A percentile compares a stretch with the other conserved stretches of the same genome.
Evolutionary conservation across 305 asterid species (phyloP).

Genomic region (Ilex paraguariensis): DNA sequence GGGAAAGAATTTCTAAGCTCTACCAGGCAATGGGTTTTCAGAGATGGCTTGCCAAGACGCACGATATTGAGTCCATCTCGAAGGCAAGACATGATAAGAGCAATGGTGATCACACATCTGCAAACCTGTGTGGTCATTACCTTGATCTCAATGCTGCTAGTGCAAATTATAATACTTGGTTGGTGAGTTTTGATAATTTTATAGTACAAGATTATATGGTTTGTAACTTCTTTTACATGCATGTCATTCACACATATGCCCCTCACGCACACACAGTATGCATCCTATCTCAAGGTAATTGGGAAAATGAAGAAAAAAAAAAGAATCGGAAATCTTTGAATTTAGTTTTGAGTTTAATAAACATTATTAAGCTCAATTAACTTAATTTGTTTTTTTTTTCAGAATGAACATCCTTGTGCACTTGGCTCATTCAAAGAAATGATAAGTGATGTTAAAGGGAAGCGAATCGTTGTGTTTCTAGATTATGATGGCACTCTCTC

Average conservation of each 20-base stretch:
- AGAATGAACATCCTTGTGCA: slow-evolving; percentile 72
- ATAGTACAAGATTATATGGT: too few relatives aligned
- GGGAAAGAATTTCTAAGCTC: slow-evolving; percentile 33
- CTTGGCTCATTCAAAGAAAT: slow-evolving; percentile 35
- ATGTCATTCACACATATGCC: not conserved
- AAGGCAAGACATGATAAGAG: slow-evolving; percentile 8
- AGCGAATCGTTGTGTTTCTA: slow-evolving; percentile 64
- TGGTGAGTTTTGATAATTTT: slow-evolving; percentile 34
- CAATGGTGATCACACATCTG: slow-evolving; percentile 9
- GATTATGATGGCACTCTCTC: slow-evolving; percentile 90
- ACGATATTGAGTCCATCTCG: slow-evolving; percentile 8
- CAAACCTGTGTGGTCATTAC: slow-evolving; percentile 16
- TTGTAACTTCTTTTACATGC: not conserved
- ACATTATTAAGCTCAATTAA: not conserved
- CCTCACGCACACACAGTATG: not conserved
- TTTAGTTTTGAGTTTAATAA: too few relatives aligned
- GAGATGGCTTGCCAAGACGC: slow-evolving; percentile 28
- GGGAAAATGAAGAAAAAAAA: not conserved
- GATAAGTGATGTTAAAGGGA: slow-evolving; percentile 29
- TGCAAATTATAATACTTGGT: slow-evolving; percentile 43
- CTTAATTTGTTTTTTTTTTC: not conserved
- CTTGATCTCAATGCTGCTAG: slow-evolving; percentile 4
- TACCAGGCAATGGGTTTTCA: slow-evolving; percentile 35
- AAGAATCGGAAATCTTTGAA: too few relatives aligned
- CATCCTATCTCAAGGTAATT: not conserved